phyloP scores from a whole-genome alignment of 2,329 filamentous ascomycete genomes.

The Aspergillus bombycis region DNA sequence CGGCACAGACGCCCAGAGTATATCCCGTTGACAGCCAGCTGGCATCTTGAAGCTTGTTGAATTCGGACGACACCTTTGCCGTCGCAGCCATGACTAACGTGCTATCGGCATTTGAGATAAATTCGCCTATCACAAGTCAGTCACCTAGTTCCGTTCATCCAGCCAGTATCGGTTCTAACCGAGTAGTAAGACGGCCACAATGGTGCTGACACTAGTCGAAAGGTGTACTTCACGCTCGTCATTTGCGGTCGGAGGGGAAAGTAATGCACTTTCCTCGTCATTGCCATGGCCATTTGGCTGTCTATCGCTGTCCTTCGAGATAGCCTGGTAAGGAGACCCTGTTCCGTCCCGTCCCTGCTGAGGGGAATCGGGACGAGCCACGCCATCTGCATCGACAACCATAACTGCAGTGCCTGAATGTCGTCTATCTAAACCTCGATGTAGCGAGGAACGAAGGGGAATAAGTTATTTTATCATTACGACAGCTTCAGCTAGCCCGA shows the following conservation, averaged over 20 bases:
- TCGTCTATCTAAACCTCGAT: not conserved
- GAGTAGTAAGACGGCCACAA: conserved; percentile 33
- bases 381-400: conserved; percentile 1
- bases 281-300: not conserved
- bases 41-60: conserved; percentile 59
- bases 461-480: not conserved
- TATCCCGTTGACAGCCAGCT: conserved; percentile 62
- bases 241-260: not conserved
- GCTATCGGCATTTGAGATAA: conserved; percentile 66
- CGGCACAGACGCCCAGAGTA: conserved; percentile 54
- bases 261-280: conserved; percentile 10
- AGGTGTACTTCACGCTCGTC: conserved; percentile 12
- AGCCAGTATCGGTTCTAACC: conserved; percentile 21
- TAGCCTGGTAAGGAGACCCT: not conserved
- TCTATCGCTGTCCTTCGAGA: not conserved
- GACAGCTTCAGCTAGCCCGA: not conserved
- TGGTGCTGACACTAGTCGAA: conserved; percentile 24
- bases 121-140: conserved; percentile 53
- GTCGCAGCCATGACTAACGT: conserved; percentile 70
- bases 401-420: not conserved
- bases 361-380: conserved; percentile 2
- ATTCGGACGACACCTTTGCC: conserved; percentile 64
- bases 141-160: not conserved
- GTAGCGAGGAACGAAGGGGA: not conserved
- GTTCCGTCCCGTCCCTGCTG: not conserved